phyloP scores from a whole-genome alignment of 129 eudicot genomes.

The Artemisia annua region DNA sequence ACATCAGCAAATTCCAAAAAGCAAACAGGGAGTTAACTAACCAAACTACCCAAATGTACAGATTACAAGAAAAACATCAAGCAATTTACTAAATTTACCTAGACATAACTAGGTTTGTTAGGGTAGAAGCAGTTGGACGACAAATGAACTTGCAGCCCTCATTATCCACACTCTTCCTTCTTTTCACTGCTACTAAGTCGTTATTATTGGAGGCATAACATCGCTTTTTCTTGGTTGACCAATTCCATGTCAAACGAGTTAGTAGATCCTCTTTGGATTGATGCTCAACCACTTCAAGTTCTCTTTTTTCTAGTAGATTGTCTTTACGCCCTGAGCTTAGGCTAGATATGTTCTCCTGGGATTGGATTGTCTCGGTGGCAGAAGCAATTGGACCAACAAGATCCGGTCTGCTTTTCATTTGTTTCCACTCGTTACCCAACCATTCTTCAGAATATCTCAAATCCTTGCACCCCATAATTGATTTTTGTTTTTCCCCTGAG shows the following conservation, averaged over 20 bases:
- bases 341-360: slow-evolving; percentile 14
- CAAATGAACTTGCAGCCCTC: slow-evolving; percentile 55
- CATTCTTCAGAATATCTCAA: slow-evolving; percentile 81
- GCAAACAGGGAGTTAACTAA: not conserved
- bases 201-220: slow-evolving; percentile 28
- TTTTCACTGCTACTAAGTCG: slow-evolving; percentile 17
- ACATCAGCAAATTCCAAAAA: not conserved
- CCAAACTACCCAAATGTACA: slow-evolving; percentile 23
- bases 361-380: slow-evolving; percentile 18
- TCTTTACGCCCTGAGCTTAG: slow-evolving; percentile 6
- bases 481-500: slow-evolving; percentile 53
- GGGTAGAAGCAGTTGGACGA: slow-evolving; percentile 44
- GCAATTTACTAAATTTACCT: slow-evolving; percentile 29
- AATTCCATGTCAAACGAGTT: slow-evolving; percentile 58
- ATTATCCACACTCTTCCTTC: slow-evolving; percentile 32
- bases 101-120: slow-evolving; percentile 70
- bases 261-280: slow-evolving; percentile 45
- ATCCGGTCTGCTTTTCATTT: slow-evolving; percentile 51
- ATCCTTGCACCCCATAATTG: slow-evolving; percentile 29
- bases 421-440: slow-evolving; percentile 59
- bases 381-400: slow-evolving; percentile 30
- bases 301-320: not conserved
- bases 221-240: slow-evolving; percentile 58
- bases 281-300: slow-evolving; percentile 21
- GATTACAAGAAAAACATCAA: not conserved